A percentile compares a stretch with the other conserved stretches of the same genome.
phyloP scores from a whole-genome alignment of 164 flowering plant species.

The Taxillus chinensis region DNA sequence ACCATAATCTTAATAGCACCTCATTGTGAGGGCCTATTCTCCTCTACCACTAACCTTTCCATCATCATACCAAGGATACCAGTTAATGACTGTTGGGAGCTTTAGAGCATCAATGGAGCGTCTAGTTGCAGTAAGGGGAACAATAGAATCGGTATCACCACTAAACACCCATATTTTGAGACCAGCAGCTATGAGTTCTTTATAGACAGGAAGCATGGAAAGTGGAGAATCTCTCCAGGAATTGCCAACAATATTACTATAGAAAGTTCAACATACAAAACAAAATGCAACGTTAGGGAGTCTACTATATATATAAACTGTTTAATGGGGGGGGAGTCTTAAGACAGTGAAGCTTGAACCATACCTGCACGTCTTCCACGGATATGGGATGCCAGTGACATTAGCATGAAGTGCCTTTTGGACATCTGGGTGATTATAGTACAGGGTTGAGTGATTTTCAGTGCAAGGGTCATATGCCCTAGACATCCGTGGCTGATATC shows the following conservation, averaged over 20 bases:
- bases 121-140: conserved; percentile 86
- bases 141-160: conserved; percentile 93
- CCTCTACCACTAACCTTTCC: conserved; percentile 50
- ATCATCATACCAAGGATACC: conserved; percentile 89
- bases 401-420: conserved; percentile 90
- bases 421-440: conserved; percentile 86
- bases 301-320: conserved; percentile 17
- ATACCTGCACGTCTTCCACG: conserved; percentile 89
- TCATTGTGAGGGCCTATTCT: too few species aligned
- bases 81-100: conserved; percentile 60
- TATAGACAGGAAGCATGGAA: conserved; percentile 86
- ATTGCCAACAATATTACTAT: conserved; percentile 64
- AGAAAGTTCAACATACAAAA: conserved; percentile 12
- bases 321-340: too few species aligned
- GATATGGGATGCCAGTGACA: conserved; percentile 54
- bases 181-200: conserved; percentile 77
- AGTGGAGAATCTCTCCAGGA: conserved; percentile 82
- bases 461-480: conserved; percentile 97
- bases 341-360: neutral
- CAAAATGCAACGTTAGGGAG: conserved; percentile 4
- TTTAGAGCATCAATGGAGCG: conserved; percentile 81
- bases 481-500: conserved; percentile 84
- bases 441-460: conserved; percentile 57
- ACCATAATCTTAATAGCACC: too few species aligned
- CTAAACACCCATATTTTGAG: conserved; percentile 85